phyloP scores from a whole-genome alignment of 148 eudicot species.

The Vaccinium vitisidaea region DNA sequence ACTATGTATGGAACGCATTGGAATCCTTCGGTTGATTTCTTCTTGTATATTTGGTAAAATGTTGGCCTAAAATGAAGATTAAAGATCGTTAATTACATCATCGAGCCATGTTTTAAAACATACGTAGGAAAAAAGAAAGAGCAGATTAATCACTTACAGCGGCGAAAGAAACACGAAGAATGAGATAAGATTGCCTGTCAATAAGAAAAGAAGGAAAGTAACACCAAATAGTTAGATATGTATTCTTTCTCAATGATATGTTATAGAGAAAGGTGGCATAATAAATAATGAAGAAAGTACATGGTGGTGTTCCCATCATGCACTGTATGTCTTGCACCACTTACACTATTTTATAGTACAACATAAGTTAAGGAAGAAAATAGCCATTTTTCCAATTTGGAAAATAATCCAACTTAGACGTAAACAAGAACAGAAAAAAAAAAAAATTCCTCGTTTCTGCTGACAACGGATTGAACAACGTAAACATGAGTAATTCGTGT shows the following conservation, averaged over 20 bases:
- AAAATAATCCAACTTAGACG: not conserved
- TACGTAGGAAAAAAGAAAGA: not conserved
- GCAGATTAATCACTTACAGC: slow-evolving; percentile 44
- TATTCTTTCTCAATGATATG: too few relatives aligned
- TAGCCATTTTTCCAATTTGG: not conserved
- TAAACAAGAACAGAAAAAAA: not conserved
- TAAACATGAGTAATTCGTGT: not conserved
- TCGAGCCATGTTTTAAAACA: not conserved
- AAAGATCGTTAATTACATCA: not conserved
- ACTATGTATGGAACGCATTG: slow-evolving; percentile 69
- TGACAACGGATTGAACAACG: too few relatives aligned
- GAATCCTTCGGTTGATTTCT: slow-evolving; percentile 73
- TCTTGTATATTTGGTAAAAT: slow-evolving; percentile 60
- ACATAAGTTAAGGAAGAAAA: not conserved
- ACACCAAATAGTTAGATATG: not conserved
- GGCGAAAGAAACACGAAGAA: slow-evolving; percentile 82
- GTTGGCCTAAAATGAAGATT: slow-evolving; percentile 54
- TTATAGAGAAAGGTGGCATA: not conserved
- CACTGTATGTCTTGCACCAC: not conserved
- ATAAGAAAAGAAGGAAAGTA: not conserved
- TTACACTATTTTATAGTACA: not conserved
- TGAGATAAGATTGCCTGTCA: slow-evolving; percentile 70
- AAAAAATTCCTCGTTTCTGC: too few relatives aligned
- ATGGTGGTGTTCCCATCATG: slow-evolving; percentile 7
- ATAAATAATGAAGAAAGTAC: not conserved